Evolutionary conservation across 306 rosid genomes (phyloP).

Genomic region (Trifolium subterraneum): DNA sequence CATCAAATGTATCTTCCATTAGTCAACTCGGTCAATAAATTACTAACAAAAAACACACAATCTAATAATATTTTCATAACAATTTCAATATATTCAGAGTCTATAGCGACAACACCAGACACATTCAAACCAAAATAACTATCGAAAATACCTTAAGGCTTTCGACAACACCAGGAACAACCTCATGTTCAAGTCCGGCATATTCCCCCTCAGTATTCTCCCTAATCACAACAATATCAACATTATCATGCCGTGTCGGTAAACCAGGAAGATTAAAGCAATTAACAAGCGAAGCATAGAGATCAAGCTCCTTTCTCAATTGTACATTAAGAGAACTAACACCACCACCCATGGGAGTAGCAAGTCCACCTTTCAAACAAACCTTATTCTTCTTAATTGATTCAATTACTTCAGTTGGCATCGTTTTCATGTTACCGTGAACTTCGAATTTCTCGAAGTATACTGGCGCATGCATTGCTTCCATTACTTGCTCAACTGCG

Average conservation of each 20-base stretch:
- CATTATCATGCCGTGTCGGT: conserved; percentile 71
- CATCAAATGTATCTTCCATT: not conserved
- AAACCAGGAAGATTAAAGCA: conserved; percentile 82
- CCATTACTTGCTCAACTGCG: conserved; percentile 89
- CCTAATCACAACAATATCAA: conserved; percentile 83
- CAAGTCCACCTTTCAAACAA: conserved; percentile 81
- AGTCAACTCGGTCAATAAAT: not conserved
- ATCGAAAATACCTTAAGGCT: conserved; percentile 71
- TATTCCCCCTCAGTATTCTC: conserved; percentile 94
- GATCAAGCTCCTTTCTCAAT: conserved; percentile 83
- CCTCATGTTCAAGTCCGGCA: conserved; percentile 88
- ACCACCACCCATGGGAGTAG: conserved; percentile 88
- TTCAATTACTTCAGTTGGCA: conserved; percentile 71
- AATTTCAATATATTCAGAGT: not conserved
- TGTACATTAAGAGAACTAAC: conserved; percentile 80
- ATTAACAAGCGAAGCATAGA: conserved; percentile 88
- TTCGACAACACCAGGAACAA: conserved; percentile 92
- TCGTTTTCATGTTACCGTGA: conserved; percentile 68
- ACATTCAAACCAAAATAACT: not conserved
- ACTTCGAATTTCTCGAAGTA: conserved; percentile 74
- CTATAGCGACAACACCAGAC: not conserved
- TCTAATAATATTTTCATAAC: not conserved
- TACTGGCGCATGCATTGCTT: conserved; percentile 85
- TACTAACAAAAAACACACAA: not conserved
- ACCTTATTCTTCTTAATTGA: conserved; percentile 86